Evolutionary conservation across 73 alveolate species (phyloP).

Genomic region (Tetrahymena thermophila): DNA sequence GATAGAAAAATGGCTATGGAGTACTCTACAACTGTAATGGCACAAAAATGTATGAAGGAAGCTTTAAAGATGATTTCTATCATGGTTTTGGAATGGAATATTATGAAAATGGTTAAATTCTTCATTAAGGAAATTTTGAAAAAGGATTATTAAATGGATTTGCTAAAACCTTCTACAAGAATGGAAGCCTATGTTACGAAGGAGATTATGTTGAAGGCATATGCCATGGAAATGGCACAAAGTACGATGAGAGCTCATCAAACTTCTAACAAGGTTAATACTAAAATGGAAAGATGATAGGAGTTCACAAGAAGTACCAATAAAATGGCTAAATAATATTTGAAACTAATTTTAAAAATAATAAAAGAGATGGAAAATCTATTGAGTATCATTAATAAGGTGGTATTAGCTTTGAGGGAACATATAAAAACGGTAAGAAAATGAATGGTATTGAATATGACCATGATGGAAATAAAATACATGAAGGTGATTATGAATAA

Average conservation of each 20-base stretch:
- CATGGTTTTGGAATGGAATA: neutral
- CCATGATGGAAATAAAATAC: neutral
- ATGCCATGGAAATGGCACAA: neutral
- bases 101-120: neutral
- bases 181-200: neutral
- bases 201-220: neutral
- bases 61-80: neutral
- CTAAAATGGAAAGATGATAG: neutral
- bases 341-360: neutral
- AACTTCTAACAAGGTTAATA: neutral
- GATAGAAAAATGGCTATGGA: neutral
- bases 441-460: neutral
- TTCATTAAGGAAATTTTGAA: neutral
- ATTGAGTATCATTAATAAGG: neutral
- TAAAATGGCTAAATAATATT: neutral
- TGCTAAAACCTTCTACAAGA: neutral
- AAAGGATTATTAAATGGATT: neutral
- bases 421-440: neutral
- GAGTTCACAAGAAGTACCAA: neutral
- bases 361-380: neutral
- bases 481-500: neutral
- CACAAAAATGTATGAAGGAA: neutral
- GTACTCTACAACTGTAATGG: neutral
- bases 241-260: neutral
- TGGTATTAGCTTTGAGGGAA: neutral